Evolutionary conservation across 2,329 filamentous ascomycete genomes (phyloP).

Genomic region (Ilyonectria mors-panacis): DNA sequence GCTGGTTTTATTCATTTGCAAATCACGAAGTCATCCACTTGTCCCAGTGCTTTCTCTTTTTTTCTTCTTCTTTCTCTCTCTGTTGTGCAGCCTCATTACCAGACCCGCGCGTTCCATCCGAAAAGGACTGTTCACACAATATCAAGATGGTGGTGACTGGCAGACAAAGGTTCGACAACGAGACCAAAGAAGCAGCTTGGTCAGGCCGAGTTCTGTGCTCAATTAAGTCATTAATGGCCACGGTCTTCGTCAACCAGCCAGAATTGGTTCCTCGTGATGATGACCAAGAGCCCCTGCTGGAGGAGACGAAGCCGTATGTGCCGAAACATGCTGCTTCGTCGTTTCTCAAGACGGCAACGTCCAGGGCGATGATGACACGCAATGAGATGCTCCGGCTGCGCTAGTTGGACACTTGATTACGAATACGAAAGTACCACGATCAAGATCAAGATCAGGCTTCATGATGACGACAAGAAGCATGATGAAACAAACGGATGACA

Average conservation of each 20-base stretch:
- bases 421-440: background rate
- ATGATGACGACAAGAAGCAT: background rate
- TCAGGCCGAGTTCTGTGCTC: slow-evolving; percentile 32
- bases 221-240: slow-evolving; percentile 31
- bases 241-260: slow-evolving; percentile 4
- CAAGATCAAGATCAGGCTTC: background rate
- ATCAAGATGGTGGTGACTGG: slow-evolving; percentile 37
- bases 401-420: background rate
- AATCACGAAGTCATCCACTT: too few relatives aligned
- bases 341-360: slow-evolving; percentile 60
- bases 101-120: background rate
- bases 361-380: slow-evolving; percentile 55
- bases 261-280: slow-evolving; percentile 25
- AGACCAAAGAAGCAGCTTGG: slow-evolving; percentile 17
- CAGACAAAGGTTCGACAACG: slow-evolving; percentile 7
- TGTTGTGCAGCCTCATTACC: background rate
- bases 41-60: background rate
- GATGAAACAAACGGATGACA: background rate
- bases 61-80: background rate
- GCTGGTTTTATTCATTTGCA: background rate
- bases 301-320: slow-evolving; percentile 30
- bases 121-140: slow-evolving; percentile 33
- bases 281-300: slow-evolving; percentile 44
- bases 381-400: slow-evolving; percentile 44
- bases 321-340: slow-evolving; percentile 60